These are phyloP conservation scores for Iris macrosiphon DNA, from an alignment of 106 monocot species.

Conservation along the genomic window DNA sequence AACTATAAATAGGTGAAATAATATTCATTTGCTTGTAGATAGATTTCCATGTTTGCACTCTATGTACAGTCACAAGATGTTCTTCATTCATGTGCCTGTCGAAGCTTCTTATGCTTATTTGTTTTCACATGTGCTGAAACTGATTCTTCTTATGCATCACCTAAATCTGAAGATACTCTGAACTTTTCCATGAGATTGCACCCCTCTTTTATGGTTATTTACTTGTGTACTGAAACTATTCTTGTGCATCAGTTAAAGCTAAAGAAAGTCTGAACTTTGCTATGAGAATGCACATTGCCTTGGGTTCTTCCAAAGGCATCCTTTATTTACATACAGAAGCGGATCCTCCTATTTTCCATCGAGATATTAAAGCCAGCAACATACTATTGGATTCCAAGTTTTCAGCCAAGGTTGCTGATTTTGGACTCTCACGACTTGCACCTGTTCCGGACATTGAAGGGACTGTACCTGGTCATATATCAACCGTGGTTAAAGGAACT, in stretches of 20 bases:
- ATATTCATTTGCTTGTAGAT: no score
- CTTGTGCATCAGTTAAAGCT: conserved; percentile 30
- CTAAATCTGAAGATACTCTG: conserved; percentile 11
- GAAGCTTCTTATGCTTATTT: neutral
- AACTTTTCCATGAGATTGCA: conserved; percentile 8
- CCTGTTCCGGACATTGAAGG: conserved; percentile 68
- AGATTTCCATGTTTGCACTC: no score
- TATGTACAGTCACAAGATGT: no score
- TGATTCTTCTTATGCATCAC: conserved; percentile 17
- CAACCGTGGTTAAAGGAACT: conserved; percentile 93
- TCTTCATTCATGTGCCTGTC: no score
- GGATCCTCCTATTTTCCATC: conserved; percentile 88
- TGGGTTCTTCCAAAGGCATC: conserved; percentile 75
- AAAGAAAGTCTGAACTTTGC: conserved; percentile 50
- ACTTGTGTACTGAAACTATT: conserved; percentile 7
- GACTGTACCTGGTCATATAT: conserved; percentile 62
- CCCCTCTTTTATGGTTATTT: conserved; percentile 3
- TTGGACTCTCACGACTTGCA: conserved; percentile 94
- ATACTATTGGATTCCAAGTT: conserved; percentile 85
- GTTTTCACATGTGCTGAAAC: neutral
- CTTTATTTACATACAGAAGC: conserved; percentile 87
- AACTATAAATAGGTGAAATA: no score
- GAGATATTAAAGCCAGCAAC: conserved; percentile 95
- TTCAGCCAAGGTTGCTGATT: conserved; percentile 93
- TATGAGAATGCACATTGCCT: conserved; percentile 60